A percentile compares a stretch with the other conserved stretches of the same genome.
Conservation (phyloP, 2,329 filamentous ascomycete species). For the Elsinoe necatrix region DNA sequence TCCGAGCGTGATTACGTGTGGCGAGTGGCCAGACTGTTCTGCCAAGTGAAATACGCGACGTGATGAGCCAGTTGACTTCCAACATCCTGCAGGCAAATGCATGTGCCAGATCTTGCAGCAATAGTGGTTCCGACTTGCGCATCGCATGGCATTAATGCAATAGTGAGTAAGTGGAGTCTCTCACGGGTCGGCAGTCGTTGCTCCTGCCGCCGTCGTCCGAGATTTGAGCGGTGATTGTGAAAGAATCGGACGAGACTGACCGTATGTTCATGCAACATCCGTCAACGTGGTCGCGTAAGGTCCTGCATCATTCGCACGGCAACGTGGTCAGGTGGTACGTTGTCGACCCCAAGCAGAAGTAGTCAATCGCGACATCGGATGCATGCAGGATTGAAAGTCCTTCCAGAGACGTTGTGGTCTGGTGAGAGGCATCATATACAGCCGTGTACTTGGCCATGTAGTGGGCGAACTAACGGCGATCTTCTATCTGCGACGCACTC, state of each 20-base stretch:
- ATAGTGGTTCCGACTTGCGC: not conserved
- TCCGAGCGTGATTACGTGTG: not conserved
- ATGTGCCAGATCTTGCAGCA: not conserved
- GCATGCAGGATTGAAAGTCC: too few species aligned
- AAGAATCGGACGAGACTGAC: not conserved
- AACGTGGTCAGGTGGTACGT: too few species aligned
- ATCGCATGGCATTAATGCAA: not conserved
- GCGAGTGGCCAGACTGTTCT: constrained; percentile 1
- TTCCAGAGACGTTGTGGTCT: too few species aligned
- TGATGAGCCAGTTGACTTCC: not conserved
- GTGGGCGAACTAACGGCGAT: too few species aligned
- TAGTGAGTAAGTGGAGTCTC: not conserved
- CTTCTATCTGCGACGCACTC: too few species aligned
- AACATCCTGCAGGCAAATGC: not conserved
- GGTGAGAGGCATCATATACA: too few species aligned
- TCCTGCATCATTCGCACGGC: too few species aligned
- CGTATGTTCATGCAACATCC: not conserved
- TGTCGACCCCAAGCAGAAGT: too few species aligned
- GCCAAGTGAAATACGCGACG: not conserved
- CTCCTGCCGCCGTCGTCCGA: not conserved
- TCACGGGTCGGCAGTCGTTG: not conserved
- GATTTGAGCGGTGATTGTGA: not conserved
- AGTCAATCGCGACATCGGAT: too few species aligned
- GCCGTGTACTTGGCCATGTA: too few species aligned
- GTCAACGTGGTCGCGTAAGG: too few species aligned